A percentile compares a stretch with the other conserved stretches of the same genome.
phyloP scores from a whole-genome alignment of 176 grass and related monocot genomes.

The Carex myosuroides region DNA sequence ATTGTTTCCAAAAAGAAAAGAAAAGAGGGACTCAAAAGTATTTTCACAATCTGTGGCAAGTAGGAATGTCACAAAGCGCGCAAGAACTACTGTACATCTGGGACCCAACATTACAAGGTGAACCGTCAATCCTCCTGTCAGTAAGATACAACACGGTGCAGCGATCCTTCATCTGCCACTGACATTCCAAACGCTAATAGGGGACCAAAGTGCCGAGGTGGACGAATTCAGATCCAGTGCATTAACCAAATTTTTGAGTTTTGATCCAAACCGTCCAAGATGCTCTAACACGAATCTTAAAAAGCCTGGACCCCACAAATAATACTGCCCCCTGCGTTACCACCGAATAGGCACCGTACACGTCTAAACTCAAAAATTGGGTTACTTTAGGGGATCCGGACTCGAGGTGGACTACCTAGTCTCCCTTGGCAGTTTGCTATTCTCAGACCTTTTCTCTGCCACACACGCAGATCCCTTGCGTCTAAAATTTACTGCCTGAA shows the following conservation, averaged over 20 bases:
- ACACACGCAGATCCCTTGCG: neutral
- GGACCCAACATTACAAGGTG: neutral
- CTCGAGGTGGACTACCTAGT: neutral
- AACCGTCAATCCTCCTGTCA: neutral
- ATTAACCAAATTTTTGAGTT: no score
- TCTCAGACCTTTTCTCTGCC: constrained; percentile 10
- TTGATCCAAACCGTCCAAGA: no score
- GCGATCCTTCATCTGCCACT: neutral
- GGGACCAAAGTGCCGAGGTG: neutral
- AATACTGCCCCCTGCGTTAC: no score
- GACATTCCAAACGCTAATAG: neutral
- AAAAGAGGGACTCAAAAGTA: neutral
- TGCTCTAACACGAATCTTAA: no score
- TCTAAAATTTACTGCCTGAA: neutral
- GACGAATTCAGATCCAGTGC: no score
- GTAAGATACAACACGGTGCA: neutral
- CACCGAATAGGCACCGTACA: no score
- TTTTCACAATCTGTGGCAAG: neutral
- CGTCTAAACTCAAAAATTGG: no score
- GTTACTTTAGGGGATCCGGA: no score
- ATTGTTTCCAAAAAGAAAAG: neutral
- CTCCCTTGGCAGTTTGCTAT: neutral
- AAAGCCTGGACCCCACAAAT: no score
- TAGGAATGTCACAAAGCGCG: neutral
- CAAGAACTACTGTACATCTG: neutral